Conservation (phyloP, 768 basidiomycete species). For the Porpolomopsis calyptriformis region DNA sequence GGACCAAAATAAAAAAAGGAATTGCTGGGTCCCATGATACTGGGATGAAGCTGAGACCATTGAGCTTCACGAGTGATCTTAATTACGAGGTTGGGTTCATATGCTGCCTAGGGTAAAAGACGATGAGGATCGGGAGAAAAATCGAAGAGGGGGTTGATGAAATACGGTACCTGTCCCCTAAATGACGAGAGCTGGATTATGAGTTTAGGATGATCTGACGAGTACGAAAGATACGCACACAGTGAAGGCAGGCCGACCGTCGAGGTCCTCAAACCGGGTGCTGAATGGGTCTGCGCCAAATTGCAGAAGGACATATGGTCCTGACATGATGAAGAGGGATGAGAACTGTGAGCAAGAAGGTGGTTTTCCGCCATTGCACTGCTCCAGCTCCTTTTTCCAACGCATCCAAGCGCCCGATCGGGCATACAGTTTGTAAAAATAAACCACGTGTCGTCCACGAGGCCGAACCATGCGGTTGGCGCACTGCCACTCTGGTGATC, state of each 20-base stretch:
- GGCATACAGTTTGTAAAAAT: background rate
- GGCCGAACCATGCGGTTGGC: background rate
- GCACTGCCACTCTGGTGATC: background rate
- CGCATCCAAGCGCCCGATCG: constrained; percentile 1
- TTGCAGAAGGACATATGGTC: constrained; percentile 45
- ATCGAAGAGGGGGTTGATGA: background rate
- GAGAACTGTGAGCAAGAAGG: constrained; percentile 8
- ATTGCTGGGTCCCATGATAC: constrained; percentile 71
- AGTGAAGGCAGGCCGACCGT: constrained; percentile 55
- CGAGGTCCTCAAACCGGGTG: constrained; percentile 51
- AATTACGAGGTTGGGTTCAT: constrained; percentile 51
- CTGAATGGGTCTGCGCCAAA: constrained; percentile 55
- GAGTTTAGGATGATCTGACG: constrained; percentile 6
- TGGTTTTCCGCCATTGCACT: background rate
- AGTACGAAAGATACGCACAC: constrained; percentile 35
- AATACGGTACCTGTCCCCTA: background rate
- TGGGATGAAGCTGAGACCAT: constrained; percentile 59
- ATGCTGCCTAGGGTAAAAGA: background rate
- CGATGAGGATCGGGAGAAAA: background rate
- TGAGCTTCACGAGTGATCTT: constrained; percentile 51
- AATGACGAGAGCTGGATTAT: constrained; percentile 1
- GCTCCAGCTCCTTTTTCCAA: background rate
- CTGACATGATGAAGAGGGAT: constrained; percentile 19
- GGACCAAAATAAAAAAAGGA: constrained; percentile 73
- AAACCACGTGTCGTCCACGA: constrained; percentile 4